phyloP scores from a whole-genome alignment of 306 rosid genomes.

The Glycyrrhiza uralensis region DNA sequence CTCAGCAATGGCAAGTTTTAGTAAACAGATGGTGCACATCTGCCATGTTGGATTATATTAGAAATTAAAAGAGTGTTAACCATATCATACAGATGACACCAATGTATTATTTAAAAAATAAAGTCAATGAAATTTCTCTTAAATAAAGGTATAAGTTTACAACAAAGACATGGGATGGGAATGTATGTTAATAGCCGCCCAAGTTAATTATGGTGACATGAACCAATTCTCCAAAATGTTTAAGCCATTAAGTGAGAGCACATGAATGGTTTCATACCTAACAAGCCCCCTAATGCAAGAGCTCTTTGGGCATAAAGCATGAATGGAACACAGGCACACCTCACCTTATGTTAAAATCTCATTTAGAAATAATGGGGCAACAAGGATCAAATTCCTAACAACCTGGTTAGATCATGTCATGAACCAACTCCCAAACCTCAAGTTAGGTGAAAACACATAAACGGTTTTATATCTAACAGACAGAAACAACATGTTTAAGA shows the following conservation, averaged over 20 bases:
- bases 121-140: slow-evolving; percentile 9
- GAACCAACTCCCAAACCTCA: background rate
- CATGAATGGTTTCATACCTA: background rate
- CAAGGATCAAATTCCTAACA: background rate
- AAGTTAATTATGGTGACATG: background rate
- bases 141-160: background rate
- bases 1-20: slow-evolving; percentile 14
- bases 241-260: background rate
- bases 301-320: background rate
- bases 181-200: background rate
- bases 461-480: background rate
- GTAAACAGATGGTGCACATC: background rate
- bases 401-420: background rate
- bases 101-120: background rate
- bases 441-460: background rate
- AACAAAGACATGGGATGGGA: background rate
- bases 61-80: background rate
- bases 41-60: slow-evolving; percentile 14
- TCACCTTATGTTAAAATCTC: background rate
- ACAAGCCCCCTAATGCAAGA: background rate
- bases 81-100: background rate
- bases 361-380: background rate
- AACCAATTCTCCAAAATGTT: background rate
- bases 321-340: background rate
- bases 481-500: slow-evolving; percentile 3